A percentile compares a stretch with the other conserved stretches of the same genome.
These are phyloP conservation scores for Elongisporangium prolatum DNA, from an alignment of 352 stramenopile genomes.

Conservation along the genomic window DNA sequence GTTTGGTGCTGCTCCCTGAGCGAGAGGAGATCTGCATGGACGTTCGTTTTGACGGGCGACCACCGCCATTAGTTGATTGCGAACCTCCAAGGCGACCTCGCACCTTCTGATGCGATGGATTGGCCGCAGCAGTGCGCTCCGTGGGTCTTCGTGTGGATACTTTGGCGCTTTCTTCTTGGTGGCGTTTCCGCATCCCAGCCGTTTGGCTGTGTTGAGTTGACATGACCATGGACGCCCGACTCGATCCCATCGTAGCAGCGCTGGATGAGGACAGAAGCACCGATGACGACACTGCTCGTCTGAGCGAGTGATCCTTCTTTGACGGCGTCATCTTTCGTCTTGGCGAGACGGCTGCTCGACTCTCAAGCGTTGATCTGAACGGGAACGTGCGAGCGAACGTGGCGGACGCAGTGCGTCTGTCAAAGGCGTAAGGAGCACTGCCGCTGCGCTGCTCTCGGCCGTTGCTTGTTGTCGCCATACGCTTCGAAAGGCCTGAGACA, in stretches of 20 bases:
- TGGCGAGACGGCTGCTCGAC: constrained; percentile 28
- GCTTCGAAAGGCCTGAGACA: background rate
- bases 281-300: background rate
- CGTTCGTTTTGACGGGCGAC: background rate
- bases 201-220: background rate
- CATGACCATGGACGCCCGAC: background rate
- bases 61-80: background rate
- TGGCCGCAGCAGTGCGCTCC: background rate
- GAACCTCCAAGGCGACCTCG: background rate
- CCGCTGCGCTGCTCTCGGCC: constrained; percentile 9
- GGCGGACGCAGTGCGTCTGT: constrained; percentile 8
- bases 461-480: background rate
- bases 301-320: background rate
- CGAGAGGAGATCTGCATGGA: background rate
- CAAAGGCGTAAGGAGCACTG: constrained; percentile 22
- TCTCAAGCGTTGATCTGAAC: constrained; percentile 33
- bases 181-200: background rate
- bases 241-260: background rate
- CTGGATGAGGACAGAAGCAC: background rate
- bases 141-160: background rate
- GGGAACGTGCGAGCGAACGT: constrained; percentile 26
- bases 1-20: background rate
- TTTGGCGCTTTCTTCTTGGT: background rate
- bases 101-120: background rate
- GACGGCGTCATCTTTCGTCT: constrained; percentile 3